Evolutionary conservation across 495 filamentous ascomycete genomes (phyloP).

Genomic region (Penicillium dipodomyicola): DNA sequence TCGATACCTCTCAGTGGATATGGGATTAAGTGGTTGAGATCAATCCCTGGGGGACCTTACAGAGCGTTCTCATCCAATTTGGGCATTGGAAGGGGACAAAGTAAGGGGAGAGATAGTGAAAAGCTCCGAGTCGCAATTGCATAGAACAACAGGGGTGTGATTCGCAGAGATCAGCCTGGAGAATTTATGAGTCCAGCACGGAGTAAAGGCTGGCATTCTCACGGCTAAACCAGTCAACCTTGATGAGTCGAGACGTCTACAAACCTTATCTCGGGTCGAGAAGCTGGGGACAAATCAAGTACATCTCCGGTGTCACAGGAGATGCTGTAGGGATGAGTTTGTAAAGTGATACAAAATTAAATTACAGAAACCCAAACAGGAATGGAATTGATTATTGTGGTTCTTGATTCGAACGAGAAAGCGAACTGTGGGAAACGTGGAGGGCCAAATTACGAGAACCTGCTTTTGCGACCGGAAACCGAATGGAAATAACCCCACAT

Average conservation of each 20-base stretch:
- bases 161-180: neutral
- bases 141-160: neutral
- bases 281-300: slow-evolving; percentile 24
- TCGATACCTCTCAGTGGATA: slow-evolving; percentile 5
- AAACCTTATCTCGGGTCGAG: slow-evolving; percentile 27
- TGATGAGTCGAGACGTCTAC: slow-evolving; percentile 20
- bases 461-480: slow-evolving; percentile 25
- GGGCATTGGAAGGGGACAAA: slow-evolving; percentile 16
- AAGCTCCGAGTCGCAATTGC: slow-evolving; percentile 19
- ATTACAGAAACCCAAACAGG: neutral
- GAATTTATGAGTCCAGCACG: neutral
- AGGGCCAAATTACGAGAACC: slow-evolving; percentile 21
- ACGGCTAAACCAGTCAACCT: slow-evolving; percentile 7
- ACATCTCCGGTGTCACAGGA: slow-evolving; percentile 19
- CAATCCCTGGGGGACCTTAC: slow-evolving; percentile 18
- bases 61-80: neutral
- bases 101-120: slow-evolving; percentile 23
- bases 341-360: slow-evolving; percentile 1
- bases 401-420: slow-evolving; percentile 13
- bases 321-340: slow-evolving; percentile 1
- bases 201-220: neutral
- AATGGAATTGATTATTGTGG: slow-evolving; percentile 6
- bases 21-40: slow-evolving; percentile 12
- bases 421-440: slow-evolving; percentile 20
- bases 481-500: slow-evolving; percentile 22